Conservation (phyloP, 495 filamentous ascomycete species). For the Bacidia gigantensis region DNA sequence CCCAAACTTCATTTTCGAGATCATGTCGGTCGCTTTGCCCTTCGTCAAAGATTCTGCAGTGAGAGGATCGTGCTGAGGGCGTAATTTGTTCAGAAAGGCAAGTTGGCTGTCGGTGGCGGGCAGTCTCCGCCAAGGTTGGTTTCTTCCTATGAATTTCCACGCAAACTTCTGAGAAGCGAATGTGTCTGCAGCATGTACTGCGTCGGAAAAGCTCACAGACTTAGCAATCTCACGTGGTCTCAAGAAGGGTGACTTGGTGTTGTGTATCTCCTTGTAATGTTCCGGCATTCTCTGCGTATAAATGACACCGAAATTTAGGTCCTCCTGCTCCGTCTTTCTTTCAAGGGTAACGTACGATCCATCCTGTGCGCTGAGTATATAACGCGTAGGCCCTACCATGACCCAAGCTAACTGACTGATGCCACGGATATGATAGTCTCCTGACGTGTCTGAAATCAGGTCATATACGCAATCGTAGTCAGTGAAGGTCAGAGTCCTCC, state of each 20-base stretch:
- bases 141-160: conserved; percentile 13
- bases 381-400: conserved; percentile 46
- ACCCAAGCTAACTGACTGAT: conserved; percentile 74
- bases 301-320: conserved; percentile 5
- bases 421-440: conserved; percentile 61
- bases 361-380: conserved; percentile 43
- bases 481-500: conserved; percentile 50
- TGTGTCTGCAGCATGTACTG: conserved; percentile 70
- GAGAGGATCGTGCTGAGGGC: conserved; percentile 40
- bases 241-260: conserved; percentile 42
- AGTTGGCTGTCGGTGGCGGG: conserved; percentile 60
- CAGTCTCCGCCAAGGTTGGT: conserved; percentile 49
- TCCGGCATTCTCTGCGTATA: conserved; percentile 17
- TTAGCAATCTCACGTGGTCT: conserved; percentile 50
- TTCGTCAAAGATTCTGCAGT: conserved; percentile 48
- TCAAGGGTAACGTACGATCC: conserved; percentile 54
- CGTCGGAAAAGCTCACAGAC: conserved; percentile 47
- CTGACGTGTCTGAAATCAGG: conserved; percentile 67
- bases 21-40: conserved; percentile 80
- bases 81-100: conserved; percentile 53
- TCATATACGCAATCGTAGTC: conserved; percentile 84
- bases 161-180: conserved; percentile 53
- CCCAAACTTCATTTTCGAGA: conserved; percentile 78
- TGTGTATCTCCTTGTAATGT: neutral
- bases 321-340: conserved; percentile 12